Conservation (phyloP, 192 early-diverging fungal species). For the Dissophora globulifera region DNA sequence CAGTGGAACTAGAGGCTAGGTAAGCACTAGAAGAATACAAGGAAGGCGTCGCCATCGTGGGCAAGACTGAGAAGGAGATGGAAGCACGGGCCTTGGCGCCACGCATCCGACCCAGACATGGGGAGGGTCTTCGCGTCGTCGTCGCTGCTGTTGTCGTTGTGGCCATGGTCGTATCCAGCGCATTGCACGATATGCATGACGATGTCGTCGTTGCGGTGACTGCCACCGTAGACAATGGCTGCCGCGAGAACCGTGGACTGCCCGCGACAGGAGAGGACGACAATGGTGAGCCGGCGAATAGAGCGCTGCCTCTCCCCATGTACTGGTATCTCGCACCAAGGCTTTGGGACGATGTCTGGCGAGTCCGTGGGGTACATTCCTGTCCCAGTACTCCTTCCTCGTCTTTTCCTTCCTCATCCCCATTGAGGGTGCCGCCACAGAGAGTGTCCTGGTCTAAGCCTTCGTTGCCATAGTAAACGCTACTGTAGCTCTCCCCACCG, state of each 20-base stretch:
- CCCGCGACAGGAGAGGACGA: background rate
- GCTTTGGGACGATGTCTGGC: background rate
- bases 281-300: background rate
- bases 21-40: background rate
- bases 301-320: background rate
- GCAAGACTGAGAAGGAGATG: slow-evolving; percentile 18
- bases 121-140: background rate
- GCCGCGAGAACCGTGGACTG: background rate
- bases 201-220: background rate
- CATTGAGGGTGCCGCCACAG: background rate
- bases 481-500: background rate
- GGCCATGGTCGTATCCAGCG: too few relatives aligned
- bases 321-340: background rate
- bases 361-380: too few relatives aligned
- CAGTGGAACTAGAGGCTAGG: too few relatives aligned
- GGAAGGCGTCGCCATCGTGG: slow-evolving; percentile 5
- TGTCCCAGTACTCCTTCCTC: too few relatives aligned
- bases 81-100: slow-evolving; percentile 38
- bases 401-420: too few relatives aligned
- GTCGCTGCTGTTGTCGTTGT: background rate
- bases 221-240: background rate
- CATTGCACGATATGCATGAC: too few relatives aligned
- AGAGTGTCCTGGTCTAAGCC: background rate
- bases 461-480: background rate
- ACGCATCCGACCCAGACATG: slow-evolving; percentile 9